Percentiles rank a stretch among this genome's conserved stretches.
Conservation (phyloP, 2,329 filamentous ascomycete species). For the Aspergillus phoenicis region DNA sequence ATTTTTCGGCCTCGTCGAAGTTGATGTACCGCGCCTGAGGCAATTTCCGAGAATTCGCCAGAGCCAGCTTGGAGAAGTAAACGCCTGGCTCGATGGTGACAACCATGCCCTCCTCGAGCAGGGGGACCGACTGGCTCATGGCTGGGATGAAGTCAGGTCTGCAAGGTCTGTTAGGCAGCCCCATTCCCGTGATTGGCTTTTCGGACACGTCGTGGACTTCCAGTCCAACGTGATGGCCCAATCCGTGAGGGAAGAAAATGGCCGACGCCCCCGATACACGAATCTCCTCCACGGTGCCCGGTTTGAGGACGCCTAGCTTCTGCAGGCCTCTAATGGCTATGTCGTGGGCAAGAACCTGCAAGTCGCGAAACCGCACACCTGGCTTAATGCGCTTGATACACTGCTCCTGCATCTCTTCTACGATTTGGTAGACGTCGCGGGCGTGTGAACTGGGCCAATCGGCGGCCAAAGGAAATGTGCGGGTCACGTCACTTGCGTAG, state of each 20-base stretch:
- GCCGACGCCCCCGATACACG: slow-evolving; percentile 39
- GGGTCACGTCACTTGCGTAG: slow-evolving; percentile 75
- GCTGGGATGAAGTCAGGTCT: slow-evolving; percentile 32
- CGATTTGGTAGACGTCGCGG: slow-evolving; percentile 76
- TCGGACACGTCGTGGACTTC: slow-evolving; percentile 50
- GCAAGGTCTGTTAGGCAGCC: slow-evolving; percentile 17
- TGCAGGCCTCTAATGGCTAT: slow-evolving; percentile 81
- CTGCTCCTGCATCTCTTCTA: slow-evolving; percentile 82
- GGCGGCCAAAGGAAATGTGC: slow-evolving; percentile 80
- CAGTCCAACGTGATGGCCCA: slow-evolving; percentile 62
- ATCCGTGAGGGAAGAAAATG: slow-evolving; percentile 47
- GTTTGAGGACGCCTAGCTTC: slow-evolving; percentile 71
- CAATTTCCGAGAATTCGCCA: slow-evolving; percentile 37
- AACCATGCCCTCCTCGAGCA: slow-evolving; percentile 57
- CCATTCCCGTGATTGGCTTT: slow-evolving; percentile 36
- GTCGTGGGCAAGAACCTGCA: slow-evolving; percentile 77
- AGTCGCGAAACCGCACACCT: slow-evolving; percentile 76
- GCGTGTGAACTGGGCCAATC: slow-evolving; percentile 64
- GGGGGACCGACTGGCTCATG: slow-evolving; percentile 31
- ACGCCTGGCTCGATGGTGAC: slow-evolving; percentile 59
- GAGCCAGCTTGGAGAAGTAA: slow-evolving; percentile 44
- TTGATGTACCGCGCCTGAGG: slow-evolving; percentile 41
- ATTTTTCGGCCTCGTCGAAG: slow-evolving; percentile 42
- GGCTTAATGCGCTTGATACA: slow-evolving; percentile 73
- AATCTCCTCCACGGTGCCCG: slow-evolving; percentile 58